Evolutionary conservation across 1,284 basidiomycete genomes (phyloP), one percentile per base, ranked within the genome.

Genomic region (Irpex sp.): DNA sequence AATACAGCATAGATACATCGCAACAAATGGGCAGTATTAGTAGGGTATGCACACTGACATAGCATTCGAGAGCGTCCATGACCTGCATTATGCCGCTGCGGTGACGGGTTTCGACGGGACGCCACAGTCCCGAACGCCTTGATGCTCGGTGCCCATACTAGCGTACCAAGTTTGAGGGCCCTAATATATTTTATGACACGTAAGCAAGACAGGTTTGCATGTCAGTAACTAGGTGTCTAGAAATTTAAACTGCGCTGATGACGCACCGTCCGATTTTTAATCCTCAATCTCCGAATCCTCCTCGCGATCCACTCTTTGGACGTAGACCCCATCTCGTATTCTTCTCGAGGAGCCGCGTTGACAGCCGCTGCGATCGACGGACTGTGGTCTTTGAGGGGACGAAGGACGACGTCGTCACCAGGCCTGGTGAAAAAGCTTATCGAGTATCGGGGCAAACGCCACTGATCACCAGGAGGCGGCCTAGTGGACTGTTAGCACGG

Each of bases 261-360:
- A 56, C 71, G 60, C 65, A 73, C 72, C 71, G 71, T 76, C 37
- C 78, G 73, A 65, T 81, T 80, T 45, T 72, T 75, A n/a, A 79
- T 71, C 33, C 82, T 73, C 59, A 78, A 71, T 53, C 80, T 77
- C 60, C 74, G 78, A 63, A 82, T 71, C n/a, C 81, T 71, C 56
- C 79, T 74, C 3, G 74, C 64, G 39, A 81, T 77, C 83, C 83
- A 84, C 52, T 83, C 78, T 1, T 66, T 71, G 0, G 82, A 76
- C 0, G 81, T 83, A 14, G 72, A 70, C 7, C 74, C 75, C 2
- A 77, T 74, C 21, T 77, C 67, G 60, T 72, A 80, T 56, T 73
- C 69, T 33, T 71, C 70, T n/a, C 69, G 70, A 0, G 72, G 69
- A 7, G 71, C 69, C 37, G 69, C 67, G 35, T 67, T 67, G 7